phyloP scores from a whole-genome alignment of 352 stramenopile genomes.

The Globisporangium spiculum region DNA sequence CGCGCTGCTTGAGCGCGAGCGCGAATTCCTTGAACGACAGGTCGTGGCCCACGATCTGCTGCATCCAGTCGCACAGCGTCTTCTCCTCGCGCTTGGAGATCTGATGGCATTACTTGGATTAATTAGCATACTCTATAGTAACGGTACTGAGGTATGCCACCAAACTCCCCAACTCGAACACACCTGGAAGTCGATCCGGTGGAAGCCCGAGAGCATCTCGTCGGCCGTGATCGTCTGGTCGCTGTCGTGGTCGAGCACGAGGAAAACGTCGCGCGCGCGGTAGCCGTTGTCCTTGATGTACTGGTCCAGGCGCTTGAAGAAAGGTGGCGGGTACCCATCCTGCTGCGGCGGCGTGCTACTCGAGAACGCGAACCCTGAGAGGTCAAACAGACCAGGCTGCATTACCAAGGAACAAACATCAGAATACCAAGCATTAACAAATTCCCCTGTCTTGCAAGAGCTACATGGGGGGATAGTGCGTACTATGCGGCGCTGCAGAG shows the following conservation, averaged over 20 bases:
- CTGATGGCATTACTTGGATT: constrained; percentile 12
- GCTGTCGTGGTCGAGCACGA: constrained; percentile 45
- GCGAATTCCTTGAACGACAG: constrained; percentile 58
- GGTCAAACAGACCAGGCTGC: constrained; percentile 14
- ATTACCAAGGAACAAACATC: background rate
- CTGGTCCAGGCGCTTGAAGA: constrained; percentile 51
- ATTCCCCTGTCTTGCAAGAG: background rate
- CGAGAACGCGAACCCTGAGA: constrained; percentile 10
- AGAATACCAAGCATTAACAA: background rate
- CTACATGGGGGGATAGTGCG: background rate
- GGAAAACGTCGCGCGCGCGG: constrained; percentile 43
- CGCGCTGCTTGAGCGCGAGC: constrained; percentile 53
- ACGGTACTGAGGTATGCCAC: background rate
- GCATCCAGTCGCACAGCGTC: constrained; percentile 45
- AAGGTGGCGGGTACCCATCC: constrained; percentile 42
- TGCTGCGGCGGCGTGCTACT: constrained; percentile 13
- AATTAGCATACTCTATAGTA: background rate
- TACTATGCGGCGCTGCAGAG: constrained; percentile 15
- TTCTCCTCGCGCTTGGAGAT: constrained; percentile 42
- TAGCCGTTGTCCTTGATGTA: constrained; percentile 51
- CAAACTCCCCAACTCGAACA: background rate
- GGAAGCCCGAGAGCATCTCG: constrained; percentile 46
- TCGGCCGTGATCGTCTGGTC: constrained; percentile 33
- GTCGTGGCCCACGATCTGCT: constrained; percentile 42
- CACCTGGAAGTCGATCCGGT: constrained; percentile 47